A percentile compares a stretch with the other conserved stretches of the same genome.
phyloP scores from a whole-genome alignment of 345 rosid species.

The Isatis tinctoria region DNA sequence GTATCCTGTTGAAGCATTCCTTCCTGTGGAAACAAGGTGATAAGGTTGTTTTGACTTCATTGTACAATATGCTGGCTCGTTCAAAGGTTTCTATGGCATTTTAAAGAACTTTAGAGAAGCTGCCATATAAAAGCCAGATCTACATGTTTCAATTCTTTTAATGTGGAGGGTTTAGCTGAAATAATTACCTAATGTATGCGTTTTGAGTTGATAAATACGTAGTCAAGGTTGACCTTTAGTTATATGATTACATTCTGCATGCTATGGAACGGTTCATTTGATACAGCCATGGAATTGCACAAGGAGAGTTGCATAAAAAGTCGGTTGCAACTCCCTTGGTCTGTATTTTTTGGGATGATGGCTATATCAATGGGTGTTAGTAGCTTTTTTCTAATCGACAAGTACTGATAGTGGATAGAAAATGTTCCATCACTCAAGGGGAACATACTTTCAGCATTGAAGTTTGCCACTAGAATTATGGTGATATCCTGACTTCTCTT shows the following conservation, averaged over 20 bases:
- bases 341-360: not conserved
- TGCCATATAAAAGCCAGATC: not conserved
- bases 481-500: constrained; percentile 8
- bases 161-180: not conserved
- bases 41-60: not conserved
- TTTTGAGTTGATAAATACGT: not conserved
- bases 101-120: not conserved
- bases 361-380: not conserved
- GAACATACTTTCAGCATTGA: constrained; percentile 6
- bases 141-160: not conserved
- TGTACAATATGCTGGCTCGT: not conserved
- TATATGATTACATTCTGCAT: constrained; percentile 5
- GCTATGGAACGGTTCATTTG: not conserved
- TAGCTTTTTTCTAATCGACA: not conserved
- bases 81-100: not conserved
- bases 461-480: constrained; percentile 15
- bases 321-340: not conserved
- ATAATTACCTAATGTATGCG: not conserved
- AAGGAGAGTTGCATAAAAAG: not conserved
- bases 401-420: constrained; percentile 4
- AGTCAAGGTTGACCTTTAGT: not conserved
- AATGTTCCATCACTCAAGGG: constrained; percentile 3
- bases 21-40: not conserved
- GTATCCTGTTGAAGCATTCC: not conserved
- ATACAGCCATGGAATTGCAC: not conserved